Conservation (phyloP, 202 grass and related monocot genomes). For the Bolboschoenoplectus hybrid region DNA sequence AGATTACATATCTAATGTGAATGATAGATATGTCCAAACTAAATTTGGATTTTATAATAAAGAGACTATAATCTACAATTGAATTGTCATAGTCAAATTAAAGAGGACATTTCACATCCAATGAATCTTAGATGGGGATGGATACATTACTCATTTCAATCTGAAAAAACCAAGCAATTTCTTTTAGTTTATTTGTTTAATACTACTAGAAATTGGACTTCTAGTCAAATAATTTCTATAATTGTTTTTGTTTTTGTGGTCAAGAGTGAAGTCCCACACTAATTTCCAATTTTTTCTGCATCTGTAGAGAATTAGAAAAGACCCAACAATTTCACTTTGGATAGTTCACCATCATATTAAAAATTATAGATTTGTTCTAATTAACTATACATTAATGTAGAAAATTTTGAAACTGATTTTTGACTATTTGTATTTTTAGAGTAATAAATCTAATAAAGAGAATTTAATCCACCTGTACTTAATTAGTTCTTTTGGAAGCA, state of each 20-base stretch:
- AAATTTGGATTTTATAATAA: neutral
- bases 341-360: neutral
- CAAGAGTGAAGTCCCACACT: neutral
- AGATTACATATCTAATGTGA: neutral
- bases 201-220: neutral
- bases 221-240: constrained; percentile 4
- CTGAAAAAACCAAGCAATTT: neutral
- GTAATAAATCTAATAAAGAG: too few species aligned
- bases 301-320: neutral
- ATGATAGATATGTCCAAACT: neutral
- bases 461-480: neutral
- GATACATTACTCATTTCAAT: neutral
- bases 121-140: neutral
- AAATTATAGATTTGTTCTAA: neutral
- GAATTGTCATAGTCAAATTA: neutral
- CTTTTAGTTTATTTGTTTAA: neutral
- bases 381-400: neutral
- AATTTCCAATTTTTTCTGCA: neutral
- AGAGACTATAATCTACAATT: neutral
- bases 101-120: neutral
- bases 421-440: neutral
- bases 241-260: neutral
- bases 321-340: neutral
- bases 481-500: neutral
- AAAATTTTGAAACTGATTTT: neutral